A percentile compares a stretch with the other conserved stretches of the same genome.
These are phyloP conservation scores for Guadua angustifolia DNA, from an alignment of 176 grass and related monocot species.

Conservation along the genomic window DNA sequence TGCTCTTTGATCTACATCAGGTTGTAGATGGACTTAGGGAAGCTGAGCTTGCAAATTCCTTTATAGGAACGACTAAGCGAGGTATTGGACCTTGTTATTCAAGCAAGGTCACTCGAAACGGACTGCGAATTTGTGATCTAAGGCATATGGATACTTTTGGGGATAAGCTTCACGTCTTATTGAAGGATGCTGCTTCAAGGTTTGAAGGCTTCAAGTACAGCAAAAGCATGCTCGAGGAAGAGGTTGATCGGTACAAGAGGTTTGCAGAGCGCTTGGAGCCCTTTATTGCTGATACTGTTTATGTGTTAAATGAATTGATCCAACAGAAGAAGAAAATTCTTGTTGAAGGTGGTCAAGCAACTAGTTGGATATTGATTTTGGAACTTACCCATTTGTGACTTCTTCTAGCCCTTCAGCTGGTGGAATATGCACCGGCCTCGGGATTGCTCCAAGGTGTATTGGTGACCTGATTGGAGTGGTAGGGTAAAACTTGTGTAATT, in stretches of 20 bases:
- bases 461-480: slow-evolving; percentile 86
- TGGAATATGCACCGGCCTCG: slow-evolving; percentile 80
- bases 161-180: slow-evolving; percentile 74
- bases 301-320: slow-evolving; percentile 69
- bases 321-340: slow-evolving; percentile 74
- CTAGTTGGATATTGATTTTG: slow-evolving; percentile 90
- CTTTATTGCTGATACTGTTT: slow-evolving; percentile 75
- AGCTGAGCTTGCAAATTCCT: slow-evolving; percentile 65
- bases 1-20: slow-evolving; percentile 85
- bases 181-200: slow-evolving; percentile 63
- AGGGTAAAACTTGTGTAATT: slow-evolving; percentile 42
- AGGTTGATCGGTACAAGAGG: slow-evolving; percentile 71
- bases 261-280: slow-evolving; percentile 74
- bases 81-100: slow-evolving; percentile 91
- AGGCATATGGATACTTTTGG: slow-evolving; percentile 79
- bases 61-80: slow-evolving; percentile 82
- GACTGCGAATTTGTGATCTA: slow-evolving; percentile 74
- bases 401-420: slow-evolving; percentile 83
- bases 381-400: slow-evolving; percentile 87
- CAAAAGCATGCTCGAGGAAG: slow-evolving; percentile 63
- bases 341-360: slow-evolving; percentile 91
- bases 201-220: slow-evolving; percentile 70
- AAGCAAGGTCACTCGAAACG: slow-evolving; percentile 80
- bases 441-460: slow-evolving; percentile 70
- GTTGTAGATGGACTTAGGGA: slow-evolving; percentile 82